Conservation (phyloP, 768 basidiomycete genomes). For the Exsudoporus frostii region DNA sequence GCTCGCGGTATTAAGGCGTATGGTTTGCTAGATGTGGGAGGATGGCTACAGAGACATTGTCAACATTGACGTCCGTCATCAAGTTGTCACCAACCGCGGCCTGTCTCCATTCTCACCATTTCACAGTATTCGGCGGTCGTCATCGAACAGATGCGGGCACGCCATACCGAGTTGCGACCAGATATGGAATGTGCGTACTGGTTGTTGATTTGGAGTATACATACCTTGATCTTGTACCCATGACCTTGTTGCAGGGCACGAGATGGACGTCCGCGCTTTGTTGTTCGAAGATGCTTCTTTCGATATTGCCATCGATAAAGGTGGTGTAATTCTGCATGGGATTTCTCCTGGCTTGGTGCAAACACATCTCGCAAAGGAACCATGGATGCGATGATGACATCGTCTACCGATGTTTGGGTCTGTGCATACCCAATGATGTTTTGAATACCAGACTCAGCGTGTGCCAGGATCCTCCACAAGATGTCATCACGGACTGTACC, state of each 20-base stretch:
- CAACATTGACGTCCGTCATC: constrained; percentile 63
- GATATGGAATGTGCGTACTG: constrained; percentile 65
- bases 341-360: neutral
- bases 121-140: constrained; percentile 70
- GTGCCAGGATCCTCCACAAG: constrained; percentile 65
- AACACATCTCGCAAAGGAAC: constrained; percentile 44
- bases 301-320: constrained; percentile 86
- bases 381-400: constrained; percentile 89
- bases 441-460: neutral
- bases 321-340: constrained; percentile 22
- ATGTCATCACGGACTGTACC: constrained; percentile 67
- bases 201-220: neutral
- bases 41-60: constrained; percentile 80
- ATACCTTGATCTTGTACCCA: neutral
- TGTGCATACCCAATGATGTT: constrained; percentile 8
- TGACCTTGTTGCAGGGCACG: constrained; percentile 52
- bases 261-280: constrained; percentile 78
- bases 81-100: neutral
- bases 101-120: neutral
- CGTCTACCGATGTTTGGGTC: constrained; percentile 82
- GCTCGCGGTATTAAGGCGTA: neutral
- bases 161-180: constrained; percentile 48
- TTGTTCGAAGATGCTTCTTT: constrained; percentile 56
- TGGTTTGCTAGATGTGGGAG: constrained; percentile 72
- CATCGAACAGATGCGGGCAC: constrained; percentile 67